phyloP scores from a whole-genome alignment of 108 stramenopile genomes.

The Skeletonema costatum region DNA sequence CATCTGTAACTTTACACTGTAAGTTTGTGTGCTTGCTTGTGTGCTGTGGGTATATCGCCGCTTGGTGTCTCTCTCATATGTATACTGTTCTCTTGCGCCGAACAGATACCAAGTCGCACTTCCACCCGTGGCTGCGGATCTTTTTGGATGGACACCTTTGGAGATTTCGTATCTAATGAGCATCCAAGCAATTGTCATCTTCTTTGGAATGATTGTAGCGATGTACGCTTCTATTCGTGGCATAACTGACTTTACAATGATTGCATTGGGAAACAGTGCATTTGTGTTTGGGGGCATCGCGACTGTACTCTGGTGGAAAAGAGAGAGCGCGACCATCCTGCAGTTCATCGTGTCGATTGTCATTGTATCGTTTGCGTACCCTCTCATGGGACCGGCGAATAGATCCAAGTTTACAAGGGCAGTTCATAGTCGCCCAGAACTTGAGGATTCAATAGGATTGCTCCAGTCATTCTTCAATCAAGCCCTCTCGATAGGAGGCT shows the following conservation, averaged over 20 bases:
- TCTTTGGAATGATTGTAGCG: conserved; percentile 9
- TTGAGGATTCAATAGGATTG: conserved; percentile 12
- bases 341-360: conserved; percentile 16
- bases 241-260: conserved; percentile 5
- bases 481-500: conserved; percentile 13
- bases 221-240: conserved; percentile 10
- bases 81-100: background rate
- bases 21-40: background rate
- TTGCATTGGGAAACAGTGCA: background rate
- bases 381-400: conserved; percentile 24
- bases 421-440: conserved; percentile 11
- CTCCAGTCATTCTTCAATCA: conserved; percentile 33
- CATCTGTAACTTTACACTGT: conserved; percentile 22
- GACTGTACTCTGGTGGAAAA: conserved; percentile 18
- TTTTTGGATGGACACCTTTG: conserved; percentile 65
- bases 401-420: conserved; percentile 14
- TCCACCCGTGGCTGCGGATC: conserved; percentile 60
- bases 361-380: conserved; percentile 18
- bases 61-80: background rate
- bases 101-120: conserved; percentile 35
- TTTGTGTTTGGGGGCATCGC: conserved; percentile 4
- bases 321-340: background rate
- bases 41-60: background rate
- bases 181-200: conserved; percentile 5
- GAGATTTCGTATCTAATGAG: conserved; percentile 21